Evolutionary conservation across 2,329 filamentous ascomycete genomes (phyloP), one percentile per base, ranked within the genome.

Genomic region (Aspergillus sp.): DNA sequence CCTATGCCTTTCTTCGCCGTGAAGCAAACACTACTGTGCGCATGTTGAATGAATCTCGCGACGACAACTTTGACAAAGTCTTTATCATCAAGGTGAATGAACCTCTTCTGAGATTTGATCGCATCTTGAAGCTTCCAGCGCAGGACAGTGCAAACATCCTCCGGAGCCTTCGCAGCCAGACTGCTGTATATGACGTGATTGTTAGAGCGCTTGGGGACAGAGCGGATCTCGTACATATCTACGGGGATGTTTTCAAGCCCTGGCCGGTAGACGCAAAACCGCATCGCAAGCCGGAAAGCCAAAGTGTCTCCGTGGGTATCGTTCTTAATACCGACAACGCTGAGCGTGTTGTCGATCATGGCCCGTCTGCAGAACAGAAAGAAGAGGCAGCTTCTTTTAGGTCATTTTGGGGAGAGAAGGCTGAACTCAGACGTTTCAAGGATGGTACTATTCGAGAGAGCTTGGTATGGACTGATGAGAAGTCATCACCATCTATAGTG

Each of bases 381-480:
- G 88, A 90, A 64, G 91, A 92, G 64, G 90, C 92, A 23, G 87
- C 88, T 8, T 84, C 83, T 32, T 99, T 97, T 75, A 90, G 91
- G 38, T 86, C 88, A 36, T 98, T 99, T 73, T 99, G 96, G 95
- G 95, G 94, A 6, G 89, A 94, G 8, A 96, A 95, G 73, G 86
- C 95, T 1, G 95, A 99, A 75, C 82, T 99, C 49, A 87, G 95
- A 65, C 90, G 95, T 19, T 99, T 99, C 81, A 96, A 93, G 69
- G 92, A 98, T 70, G 95, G 95, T 21, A 94, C 89, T 68, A 97
- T 99, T 66, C 83, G 92, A 8, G 96, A 99, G 75, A 96, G 91
- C 70, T 81, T 98, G 30, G 88, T 96, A 19, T 99, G 95, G 95
- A 82, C 82, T 2, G 84, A 88, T 65, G 83, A 85, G 57, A 80